Conservation (phyloP, 75 land plant species). For the Pinus tabuliformis region DNA sequence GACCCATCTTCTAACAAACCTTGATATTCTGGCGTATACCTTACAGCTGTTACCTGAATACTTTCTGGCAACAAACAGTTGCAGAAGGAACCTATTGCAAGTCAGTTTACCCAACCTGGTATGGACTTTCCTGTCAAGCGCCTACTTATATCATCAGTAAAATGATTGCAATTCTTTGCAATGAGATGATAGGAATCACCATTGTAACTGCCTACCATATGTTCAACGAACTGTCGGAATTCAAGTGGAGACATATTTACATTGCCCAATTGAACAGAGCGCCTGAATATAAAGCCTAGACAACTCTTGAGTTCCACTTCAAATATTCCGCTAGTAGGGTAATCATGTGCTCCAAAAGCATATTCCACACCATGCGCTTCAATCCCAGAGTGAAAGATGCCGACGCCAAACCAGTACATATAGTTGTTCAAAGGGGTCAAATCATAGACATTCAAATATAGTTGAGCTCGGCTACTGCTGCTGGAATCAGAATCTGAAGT, state of each 20-base stretch:
- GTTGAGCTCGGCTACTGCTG: background rate
- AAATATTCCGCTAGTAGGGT: constrained; percentile 46
- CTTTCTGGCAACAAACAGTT: constrained; percentile 73
- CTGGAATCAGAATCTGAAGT: background rate
- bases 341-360: constrained; percentile 65
- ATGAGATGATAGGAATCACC: constrained; percentile 76
- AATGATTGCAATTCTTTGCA: constrained; percentile 79
- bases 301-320: constrained; percentile 52
- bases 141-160: constrained; percentile 54
- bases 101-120: constrained; percentile 80
- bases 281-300: constrained; percentile 46
- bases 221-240: constrained; percentile 47
- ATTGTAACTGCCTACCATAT: constrained; percentile 44
- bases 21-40: constrained; percentile 43
- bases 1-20: constrained; percentile 25
- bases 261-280: constrained; percentile 30
- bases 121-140: constrained; percentile 49
- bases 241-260: constrained; percentile 26
- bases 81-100: constrained; percentile 58
- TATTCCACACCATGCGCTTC: constrained; percentile 55
- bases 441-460: constrained; percentile 46
- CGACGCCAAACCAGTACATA: constrained; percentile 43
- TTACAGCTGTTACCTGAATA: constrained; percentile 47
- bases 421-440: constrained; percentile 35
- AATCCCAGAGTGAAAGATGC: constrained; percentile 40